A percentile compares a stretch with the other conserved stretches of the same genome.
Conservation (phyloP, 1,139 yeast genomes). For the Magnusiomyces tetraspermus region DNA sequence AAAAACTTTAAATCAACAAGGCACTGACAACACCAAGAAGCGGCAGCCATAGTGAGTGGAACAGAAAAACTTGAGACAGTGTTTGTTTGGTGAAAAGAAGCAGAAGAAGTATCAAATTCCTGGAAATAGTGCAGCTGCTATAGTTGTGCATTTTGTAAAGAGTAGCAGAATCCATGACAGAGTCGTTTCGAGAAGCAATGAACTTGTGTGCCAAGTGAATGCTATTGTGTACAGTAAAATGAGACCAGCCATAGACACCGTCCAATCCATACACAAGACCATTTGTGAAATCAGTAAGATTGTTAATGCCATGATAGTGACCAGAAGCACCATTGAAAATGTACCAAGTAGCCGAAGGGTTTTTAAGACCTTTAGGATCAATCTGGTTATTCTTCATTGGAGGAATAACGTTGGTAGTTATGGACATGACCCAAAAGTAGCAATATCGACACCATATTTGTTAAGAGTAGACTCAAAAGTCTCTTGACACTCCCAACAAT, state of each 20-base stretch:
- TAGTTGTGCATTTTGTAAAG: constrained; percentile 18
- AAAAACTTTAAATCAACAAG: too few relatives aligned
- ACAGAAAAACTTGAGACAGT: too few relatives aligned
- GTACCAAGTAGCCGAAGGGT: constrained; percentile 28
- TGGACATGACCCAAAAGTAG: constrained; percentile 28
- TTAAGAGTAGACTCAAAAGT: constrained; percentile 26
- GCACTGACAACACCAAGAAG: too few relatives aligned
- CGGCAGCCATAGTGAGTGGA: too few relatives aligned
- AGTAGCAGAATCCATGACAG: constrained; percentile 29
- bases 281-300: constrained; percentile 11
- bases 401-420: constrained; percentile 24
- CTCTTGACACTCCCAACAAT: constrained; percentile 23
- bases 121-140: background rate
- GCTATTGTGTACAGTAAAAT: constrained; percentile 42
- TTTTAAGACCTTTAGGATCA: constrained; percentile 26
- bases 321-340: constrained; percentile 28
- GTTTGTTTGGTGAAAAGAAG: background rate
- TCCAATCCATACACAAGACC: constrained; percentile 19
- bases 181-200: constrained; percentile 34
- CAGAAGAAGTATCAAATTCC: background rate
- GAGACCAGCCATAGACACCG: constrained; percentile 30
- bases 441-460: constrained; percentile 25
- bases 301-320: constrained; percentile 27
- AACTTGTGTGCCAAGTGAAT: constrained; percentile 39
- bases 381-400: constrained; percentile 21